Percentiles rank a stretch among this genome's conserved stretches.
Evolutionary conservation across 2,329 filamentous ascomycete species (phyloP).

Genomic region (Fusarium luffae): DNA sequence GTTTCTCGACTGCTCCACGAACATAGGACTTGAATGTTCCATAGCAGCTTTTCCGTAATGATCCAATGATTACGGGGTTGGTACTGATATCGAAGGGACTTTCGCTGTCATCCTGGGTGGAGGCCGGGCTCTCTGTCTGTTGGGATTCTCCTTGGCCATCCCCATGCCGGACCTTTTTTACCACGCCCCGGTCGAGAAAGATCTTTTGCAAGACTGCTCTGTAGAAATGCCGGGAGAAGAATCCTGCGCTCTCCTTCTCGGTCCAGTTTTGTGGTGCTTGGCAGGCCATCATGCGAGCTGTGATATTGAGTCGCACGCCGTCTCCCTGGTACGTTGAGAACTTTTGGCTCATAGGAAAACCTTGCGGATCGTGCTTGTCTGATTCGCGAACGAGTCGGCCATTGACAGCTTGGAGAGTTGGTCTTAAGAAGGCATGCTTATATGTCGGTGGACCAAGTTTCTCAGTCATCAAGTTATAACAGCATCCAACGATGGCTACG

Average conservation of each 20-base stretch:
- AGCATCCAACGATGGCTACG: constrained; percentile 97
- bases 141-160: constrained; percentile 43
- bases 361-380: constrained; percentile 82
- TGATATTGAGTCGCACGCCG: constrained; percentile 91
- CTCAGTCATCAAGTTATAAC: constrained; percentile 96
- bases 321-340: constrained; percentile 68
- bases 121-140: constrained; percentile 15
- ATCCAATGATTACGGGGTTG: constrained; percentile 87
- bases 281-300: constrained; percentile 96
- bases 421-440: constrained; percentile 82
- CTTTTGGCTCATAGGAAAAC: constrained; percentile 89
- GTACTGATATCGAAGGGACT: constrained; percentile 69
- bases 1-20: constrained; percentile 80
- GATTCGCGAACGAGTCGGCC: constrained; percentile 76
- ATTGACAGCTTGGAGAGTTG: constrained; percentile 72
- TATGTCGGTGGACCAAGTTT: constrained; percentile 86
- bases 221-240: constrained; percentile 94
- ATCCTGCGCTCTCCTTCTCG: constrained; percentile 79
- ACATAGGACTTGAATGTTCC: constrained; percentile 80
- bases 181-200: constrained; percentile 86
- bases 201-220: constrained; percentile 90
- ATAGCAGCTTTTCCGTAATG: constrained; percentile 83
- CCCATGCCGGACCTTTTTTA: constrained; percentile 67
- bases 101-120: constrained; percentile 40
- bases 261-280: constrained; percentile 97